These are phyloP conservation scores for Eucommia ulmoides DNA, from an alignment of 257 asterid species.

Conservation along the genomic window DNA sequence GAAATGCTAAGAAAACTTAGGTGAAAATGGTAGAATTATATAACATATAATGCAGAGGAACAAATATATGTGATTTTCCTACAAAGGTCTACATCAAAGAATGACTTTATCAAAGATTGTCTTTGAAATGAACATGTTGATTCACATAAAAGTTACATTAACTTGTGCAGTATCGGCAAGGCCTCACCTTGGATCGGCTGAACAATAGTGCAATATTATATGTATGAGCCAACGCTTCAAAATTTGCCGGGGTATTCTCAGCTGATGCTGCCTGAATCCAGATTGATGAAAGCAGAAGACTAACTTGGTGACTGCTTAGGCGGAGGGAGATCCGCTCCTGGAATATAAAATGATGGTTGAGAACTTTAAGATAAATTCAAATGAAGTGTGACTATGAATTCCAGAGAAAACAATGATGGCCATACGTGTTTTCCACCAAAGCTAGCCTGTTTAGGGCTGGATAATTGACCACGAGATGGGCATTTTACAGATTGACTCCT, in stretches of 20 bases:
- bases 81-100: too few species aligned
- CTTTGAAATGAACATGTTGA: too few species aligned
- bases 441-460: slow-evolving; percentile 16
- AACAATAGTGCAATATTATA: slow-evolving; percentile 29
- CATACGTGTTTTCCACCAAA: slow-evolving; percentile 19
- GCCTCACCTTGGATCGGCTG: slow-evolving; percentile 34
- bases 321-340: slow-evolving; percentile 37
- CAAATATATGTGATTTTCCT: too few species aligned
- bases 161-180: not conserved
- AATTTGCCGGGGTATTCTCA: slow-evolving; percentile 33
- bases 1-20: too few species aligned
- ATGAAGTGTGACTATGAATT: too few species aligned
- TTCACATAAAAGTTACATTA: too few species aligned
- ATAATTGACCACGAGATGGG: slow-evolving; percentile 15
- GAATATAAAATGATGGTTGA: too few species aligned
- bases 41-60: too few species aligned
- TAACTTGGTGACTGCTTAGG: slow-evolving; percentile 36
- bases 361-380: too few species aligned
- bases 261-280: slow-evolving; percentile 36
- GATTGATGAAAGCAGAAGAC: slow-evolving; percentile 39
- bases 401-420: slow-evolving; percentile 1
- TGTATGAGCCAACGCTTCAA: slow-evolving; percentile 39
- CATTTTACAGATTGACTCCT: slow-evolving; percentile 10
- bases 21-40: too few species aligned
- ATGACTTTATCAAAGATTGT: too few species aligned